phyloP scores from a whole-genome alignment of 306 rosid genomes.

The Vigna hirtella region DNA sequence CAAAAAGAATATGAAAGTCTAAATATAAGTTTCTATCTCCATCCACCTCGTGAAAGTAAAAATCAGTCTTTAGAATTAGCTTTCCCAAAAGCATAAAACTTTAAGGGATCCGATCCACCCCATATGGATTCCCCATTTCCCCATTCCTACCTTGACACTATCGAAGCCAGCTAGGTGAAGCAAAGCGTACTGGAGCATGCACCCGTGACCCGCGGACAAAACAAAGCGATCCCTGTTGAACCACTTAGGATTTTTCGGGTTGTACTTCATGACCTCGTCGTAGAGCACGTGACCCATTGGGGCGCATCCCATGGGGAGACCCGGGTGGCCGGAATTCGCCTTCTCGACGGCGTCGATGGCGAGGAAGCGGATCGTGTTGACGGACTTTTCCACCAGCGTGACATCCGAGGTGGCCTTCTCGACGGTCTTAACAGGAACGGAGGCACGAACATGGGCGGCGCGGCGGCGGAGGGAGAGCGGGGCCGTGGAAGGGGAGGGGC shows the following conservation, averaged over 20 bases:
- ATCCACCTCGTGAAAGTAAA: too few species aligned
- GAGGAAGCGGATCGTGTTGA: conserved; percentile 91
- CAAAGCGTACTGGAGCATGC: conserved; percentile 95
- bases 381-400: conserved; percentile 76
- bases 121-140: background rate
- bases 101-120: conserved; percentile 15
- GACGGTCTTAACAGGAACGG: conserved; percentile 59
- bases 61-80: too few species aligned
- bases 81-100: background rate
- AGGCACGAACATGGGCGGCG: conserved; percentile 50
- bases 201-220: conserved; percentile 94
- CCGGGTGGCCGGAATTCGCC: conserved; percentile 97
- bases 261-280: conserved; percentile 88
- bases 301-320: conserved; percentile 98
- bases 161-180: conserved; percentile 97
- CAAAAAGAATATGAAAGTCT: too few species aligned
- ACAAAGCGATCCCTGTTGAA: conserved; percentile 97
- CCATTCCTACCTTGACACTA: conserved; percentile 64
- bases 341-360: conserved; percentile 90
- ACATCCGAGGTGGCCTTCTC: conserved; percentile 63
- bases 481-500: background rate
- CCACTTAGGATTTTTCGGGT: conserved; percentile 94
- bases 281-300: conserved; percentile 91
- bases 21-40: too few species aligned
- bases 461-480: background rate